These are phyloP conservation scores for Limonium bicolor DNA, from an alignment of 148 eudicot genomes.

Conservation along the genomic window DNA sequence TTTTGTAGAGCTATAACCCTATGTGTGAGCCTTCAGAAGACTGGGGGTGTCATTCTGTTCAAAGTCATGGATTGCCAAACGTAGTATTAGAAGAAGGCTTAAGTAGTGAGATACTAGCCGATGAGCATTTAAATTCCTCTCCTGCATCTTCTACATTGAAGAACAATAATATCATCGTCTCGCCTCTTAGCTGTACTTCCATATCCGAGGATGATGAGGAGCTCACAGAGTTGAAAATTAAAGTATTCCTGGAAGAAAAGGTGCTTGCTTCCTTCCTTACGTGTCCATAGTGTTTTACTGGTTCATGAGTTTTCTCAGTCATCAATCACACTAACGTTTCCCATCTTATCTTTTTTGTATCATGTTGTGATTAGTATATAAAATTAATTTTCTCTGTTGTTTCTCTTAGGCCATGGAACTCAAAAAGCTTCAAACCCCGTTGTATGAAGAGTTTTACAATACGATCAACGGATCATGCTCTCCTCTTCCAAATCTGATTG, in stretches of 20 bases:
- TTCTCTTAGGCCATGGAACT: constrained; percentile 54
- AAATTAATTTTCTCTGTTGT: not conserved
- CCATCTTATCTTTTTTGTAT: too few species aligned
- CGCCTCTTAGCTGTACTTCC: constrained; percentile 18
- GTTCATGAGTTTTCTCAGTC: not conserved
- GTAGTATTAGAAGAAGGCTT: constrained; percentile 1
- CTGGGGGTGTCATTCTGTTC: constrained; percentile 25
- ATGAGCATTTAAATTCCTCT: constrained; percentile 3
- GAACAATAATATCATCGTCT: constrained; percentile 7
- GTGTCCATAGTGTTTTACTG: not conserved
- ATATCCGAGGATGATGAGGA: constrained; percentile 64
- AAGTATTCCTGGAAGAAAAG: constrained; percentile 80
- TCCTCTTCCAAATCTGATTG: constrained; percentile 11
- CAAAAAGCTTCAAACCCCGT: constrained; percentile 57
- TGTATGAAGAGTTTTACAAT: constrained; percentile 53
- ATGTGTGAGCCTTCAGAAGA: constrained; percentile 58
- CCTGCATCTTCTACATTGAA: constrained; percentile 3
- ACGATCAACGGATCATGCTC: constrained; percentile 24
- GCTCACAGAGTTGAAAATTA: constrained; percentile 69
- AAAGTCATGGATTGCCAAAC: constrained; percentile 12
- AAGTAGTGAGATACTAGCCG: constrained; percentile 1
- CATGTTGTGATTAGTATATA: not conserved
- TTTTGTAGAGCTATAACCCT: constrained; percentile 82
- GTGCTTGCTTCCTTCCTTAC: constrained; percentile 10
- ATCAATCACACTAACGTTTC: too few species aligned